Evolutionary conservation across 768 basidiomycete genomes (phyloP), one percentile per base, ranked within the genome.

Genomic region (Scleroderma bovista): DNA sequence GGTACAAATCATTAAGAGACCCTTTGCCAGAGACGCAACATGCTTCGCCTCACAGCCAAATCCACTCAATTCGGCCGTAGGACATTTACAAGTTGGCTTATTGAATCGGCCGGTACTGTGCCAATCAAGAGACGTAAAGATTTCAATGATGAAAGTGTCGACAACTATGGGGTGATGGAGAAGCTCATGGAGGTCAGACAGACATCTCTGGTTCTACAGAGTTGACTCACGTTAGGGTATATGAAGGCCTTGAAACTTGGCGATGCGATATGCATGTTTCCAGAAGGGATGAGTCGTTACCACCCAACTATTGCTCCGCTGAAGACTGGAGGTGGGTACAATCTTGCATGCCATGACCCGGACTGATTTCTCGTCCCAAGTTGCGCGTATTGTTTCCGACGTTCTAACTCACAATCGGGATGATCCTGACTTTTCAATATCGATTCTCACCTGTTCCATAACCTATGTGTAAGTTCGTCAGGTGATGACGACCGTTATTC

Each of bases 71-170:
- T 94, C 58, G 88, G 89, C 3, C 82, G 76, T 38, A 78, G 65
- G 55, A 93, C 89, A 3, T 90, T 94, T 65, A 90, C 87, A 8
- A 88, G 86, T 54, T 93, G 92, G 91, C 75, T 94, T 17, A 90
- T 94, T 44, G 89, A 93, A 64, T 83, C 84, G 16, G 86, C 87
- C 10, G 93, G 92, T 12, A 92, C 93, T 1, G 77, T 94, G 2
- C 92, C 92, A 1, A 79, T 94, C 39, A 79, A 84, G 60, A 75
- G 92, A 51, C 75, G 79, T 46, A 90, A 85, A 55, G 92, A 94
- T 60, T 78, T 75, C 56, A 54, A 55, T 0, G 78, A 82, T 42
- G 75, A 69, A 3, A 68, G 64, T 13, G 71, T 70, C 0, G 83
- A 93, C 65, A 94, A 94, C 61, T 72, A 75, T 1, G 71, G 77